Evolutionary conservation across 352 stramenopile genomes (phyloP).

Genomic region (Pythium aphanidermatum): DNA sequence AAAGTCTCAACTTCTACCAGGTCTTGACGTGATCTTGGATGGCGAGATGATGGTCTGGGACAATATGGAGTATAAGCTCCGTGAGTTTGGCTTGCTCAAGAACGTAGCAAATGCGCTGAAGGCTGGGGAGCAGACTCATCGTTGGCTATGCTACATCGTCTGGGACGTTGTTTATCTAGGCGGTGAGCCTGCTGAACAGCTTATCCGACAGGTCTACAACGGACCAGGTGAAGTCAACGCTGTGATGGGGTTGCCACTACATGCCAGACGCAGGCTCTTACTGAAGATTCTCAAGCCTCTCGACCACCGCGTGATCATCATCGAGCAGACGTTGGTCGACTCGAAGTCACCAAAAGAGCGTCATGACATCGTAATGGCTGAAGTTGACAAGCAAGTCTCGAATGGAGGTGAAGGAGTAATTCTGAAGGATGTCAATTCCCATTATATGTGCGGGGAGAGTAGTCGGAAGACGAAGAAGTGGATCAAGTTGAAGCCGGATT

Average conservation of each 20-base stretch:
- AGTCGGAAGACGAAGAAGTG: slow-evolving; percentile 75
- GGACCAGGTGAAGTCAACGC: slow-evolving; percentile 45
- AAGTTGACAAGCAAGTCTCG: slow-evolving; percentile 61
- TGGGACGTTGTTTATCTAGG: slow-evolving; percentile 81
- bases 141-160: slow-evolving; percentile 81
- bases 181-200: slow-evolving; percentile 32
- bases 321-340: slow-evolving; percentile 78
- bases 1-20: slow-evolving; percentile 44
- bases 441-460: slow-evolving; percentile 85
- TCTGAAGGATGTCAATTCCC: slow-evolving; percentile 79
- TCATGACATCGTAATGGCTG: slow-evolving; percentile 76
- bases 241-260: slow-evolving; percentile 72
- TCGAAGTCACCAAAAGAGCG: slow-evolving; percentile 64
- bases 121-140: slow-evolving; percentile 43
- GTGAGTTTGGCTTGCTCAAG: slow-evolving; percentile 79
- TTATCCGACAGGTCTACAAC: slow-evolving; percentile 62
- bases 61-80: slow-evolving; percentile 64
- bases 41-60: slow-evolving; percentile 89
- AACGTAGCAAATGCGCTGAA: slow-evolving; percentile 63
- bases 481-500: slow-evolving; percentile 87
- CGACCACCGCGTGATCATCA: slow-evolving; percentile 70
- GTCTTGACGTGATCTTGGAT: slow-evolving; percentile 73
- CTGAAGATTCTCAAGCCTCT: slow-evolving; percentile 59
- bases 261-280: slow-evolving; percentile 50
- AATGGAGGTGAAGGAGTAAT: slow-evolving; percentile 82